Percentiles rank a stretch among this genome's conserved stretches.
These are phyloP conservation scores for Irpex lacteus DNA, from an alignment of 1,284 basidiomycete species.

Conservation along the genomic window DNA sequence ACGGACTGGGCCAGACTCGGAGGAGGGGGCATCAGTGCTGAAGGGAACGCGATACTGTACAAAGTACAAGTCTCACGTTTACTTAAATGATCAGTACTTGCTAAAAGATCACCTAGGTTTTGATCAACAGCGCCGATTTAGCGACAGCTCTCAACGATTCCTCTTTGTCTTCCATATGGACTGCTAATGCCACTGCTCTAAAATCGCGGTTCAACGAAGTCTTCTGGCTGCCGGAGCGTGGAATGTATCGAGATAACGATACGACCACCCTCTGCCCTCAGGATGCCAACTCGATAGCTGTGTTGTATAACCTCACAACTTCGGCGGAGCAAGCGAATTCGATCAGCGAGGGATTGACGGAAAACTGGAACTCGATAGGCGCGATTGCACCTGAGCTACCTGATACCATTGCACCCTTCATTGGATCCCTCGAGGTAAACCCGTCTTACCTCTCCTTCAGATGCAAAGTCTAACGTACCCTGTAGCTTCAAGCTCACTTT, in stretches of 20 bases:
- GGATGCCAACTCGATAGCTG: slow-evolving; percentile 49
- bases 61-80: slow-evolving; percentile 26
- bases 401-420: slow-evolving; percentile 50
- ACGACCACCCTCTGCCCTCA: slow-evolving; percentile 44
- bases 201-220: slow-evolving; percentile 41
- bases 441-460: neutral
- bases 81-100: neutral
- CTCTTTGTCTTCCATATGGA: slow-evolving; percentile 32
- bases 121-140: slow-evolving; percentile 47
- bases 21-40: slow-evolving; percentile 46
- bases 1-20: slow-evolving; percentile 51
- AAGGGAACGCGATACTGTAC: slow-evolving; percentile 48
- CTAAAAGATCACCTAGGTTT: slow-evolving; percentile 29
- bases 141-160: slow-evolving; percentile 38
- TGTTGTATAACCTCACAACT: slow-evolving; percentile 48
- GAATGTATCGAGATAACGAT: slow-evolving; percentile 46
- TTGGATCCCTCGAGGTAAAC: slow-evolving; percentile 47
- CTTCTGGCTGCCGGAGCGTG: slow-evolving; percentile 41
- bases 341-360: slow-evolving; percentile 41
- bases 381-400: slow-evolving; percentile 48
- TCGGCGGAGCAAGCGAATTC: slow-evolving; percentile 36
- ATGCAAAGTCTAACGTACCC: neutral
- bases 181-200: slow-evolving; percentile 39
- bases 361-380: slow-evolving; percentile 49
- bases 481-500: slow-evolving; percentile 50